Evolutionary conservation across 345 rosid species (phyloP).

Genomic region (Arabis hirsuta): DNA sequence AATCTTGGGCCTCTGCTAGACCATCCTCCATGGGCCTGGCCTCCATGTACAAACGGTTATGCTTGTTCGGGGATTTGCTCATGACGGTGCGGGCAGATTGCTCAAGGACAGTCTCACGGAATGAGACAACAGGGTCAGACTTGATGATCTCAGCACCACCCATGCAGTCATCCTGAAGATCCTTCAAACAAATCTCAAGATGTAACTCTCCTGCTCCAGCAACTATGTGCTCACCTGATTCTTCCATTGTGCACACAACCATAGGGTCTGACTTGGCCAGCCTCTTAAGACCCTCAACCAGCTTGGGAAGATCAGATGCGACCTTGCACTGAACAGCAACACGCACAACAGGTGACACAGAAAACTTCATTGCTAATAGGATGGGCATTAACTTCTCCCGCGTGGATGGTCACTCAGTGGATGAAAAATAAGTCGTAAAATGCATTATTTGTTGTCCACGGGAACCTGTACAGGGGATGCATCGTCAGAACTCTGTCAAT

Average conservation of each 20-base stretch:
- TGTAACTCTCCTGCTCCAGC: conserved; percentile 92
- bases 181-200: conserved; percentile 81
- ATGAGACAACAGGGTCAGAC: conserved; percentile 80
- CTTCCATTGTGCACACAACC: conserved; percentile 80
- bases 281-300: conserved; percentile 87
- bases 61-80: conserved; percentile 54
- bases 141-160: conserved; percentile 79
- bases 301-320: conserved; percentile 86
- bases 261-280: conserved; percentile 88
- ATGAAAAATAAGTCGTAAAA: too few relatives aligned
- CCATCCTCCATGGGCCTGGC: conserved; percentile 83
- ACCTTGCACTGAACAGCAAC: conserved; percentile 90
- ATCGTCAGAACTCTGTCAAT: too few relatives aligned
- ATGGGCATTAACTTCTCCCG: conserved; percentile 83
- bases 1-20: conserved; percentile 85
- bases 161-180: conserved; percentile 79
- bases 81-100: conserved; percentile 40
- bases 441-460: too few relatives aligned
- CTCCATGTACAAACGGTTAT: conserved; percentile 88
- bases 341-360: conserved; percentile 87
- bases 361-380: conserved; percentile 89
- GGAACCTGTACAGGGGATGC: too few relatives aligned
- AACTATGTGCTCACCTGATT: conserved; percentile 83
- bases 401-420: too few relatives aligned
- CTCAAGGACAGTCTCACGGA: conserved; percentile 59